Evolutionary conservation across 805 yeast species (phyloP).

Genomic region (Lachancea mirantina): DNA sequence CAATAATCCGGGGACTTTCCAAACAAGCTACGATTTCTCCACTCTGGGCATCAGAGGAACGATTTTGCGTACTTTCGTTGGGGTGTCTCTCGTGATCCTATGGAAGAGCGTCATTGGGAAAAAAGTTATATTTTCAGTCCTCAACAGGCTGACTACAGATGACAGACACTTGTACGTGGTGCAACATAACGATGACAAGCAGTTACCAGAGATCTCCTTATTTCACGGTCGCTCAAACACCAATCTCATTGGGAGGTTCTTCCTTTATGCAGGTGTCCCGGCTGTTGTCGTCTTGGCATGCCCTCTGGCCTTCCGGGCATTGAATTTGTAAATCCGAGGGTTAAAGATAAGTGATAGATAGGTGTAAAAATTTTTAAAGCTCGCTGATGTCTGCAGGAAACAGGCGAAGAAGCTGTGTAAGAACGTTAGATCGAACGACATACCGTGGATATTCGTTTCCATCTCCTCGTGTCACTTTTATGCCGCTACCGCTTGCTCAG

Average conservation of each 20-base stretch:
- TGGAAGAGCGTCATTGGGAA: conserved; percentile 72
- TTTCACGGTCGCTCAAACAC: conserved; percentile 60
- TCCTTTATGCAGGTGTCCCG: conserved; percentile 80
- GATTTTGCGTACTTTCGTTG: conserved; percentile 47
- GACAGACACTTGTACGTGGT: conserved; percentile 19
- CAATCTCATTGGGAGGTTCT: conserved; percentile 66
- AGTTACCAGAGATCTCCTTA: conserved; percentile 36
- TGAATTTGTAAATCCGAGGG: conserved; percentile 8
- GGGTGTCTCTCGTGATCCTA: conserved; percentile 50
- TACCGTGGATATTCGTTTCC: no score
- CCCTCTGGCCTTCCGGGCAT: conserved; percentile 18
- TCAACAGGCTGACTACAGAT: conserved; percentile 28
- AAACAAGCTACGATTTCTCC: conserved; percentile 5
- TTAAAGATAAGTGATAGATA: no score
- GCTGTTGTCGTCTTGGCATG: conserved; percentile 39
- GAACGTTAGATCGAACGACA: no score
- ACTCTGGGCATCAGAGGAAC: conserved; percentile 19
- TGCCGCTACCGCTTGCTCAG: no score
- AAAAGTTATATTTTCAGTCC: conserved; percentile 48
- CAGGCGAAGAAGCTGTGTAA: no score
- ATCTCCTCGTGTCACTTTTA: no score
- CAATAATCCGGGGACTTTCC: conserved; percentile 6
- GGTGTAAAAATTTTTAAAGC: no score
- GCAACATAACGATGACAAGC: conserved; percentile 18
- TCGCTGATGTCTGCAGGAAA: no score